phyloP scores from a whole-genome alignment of 2,329 filamentous ascomycete species.

The Xylariaceae sp. region DNA sequence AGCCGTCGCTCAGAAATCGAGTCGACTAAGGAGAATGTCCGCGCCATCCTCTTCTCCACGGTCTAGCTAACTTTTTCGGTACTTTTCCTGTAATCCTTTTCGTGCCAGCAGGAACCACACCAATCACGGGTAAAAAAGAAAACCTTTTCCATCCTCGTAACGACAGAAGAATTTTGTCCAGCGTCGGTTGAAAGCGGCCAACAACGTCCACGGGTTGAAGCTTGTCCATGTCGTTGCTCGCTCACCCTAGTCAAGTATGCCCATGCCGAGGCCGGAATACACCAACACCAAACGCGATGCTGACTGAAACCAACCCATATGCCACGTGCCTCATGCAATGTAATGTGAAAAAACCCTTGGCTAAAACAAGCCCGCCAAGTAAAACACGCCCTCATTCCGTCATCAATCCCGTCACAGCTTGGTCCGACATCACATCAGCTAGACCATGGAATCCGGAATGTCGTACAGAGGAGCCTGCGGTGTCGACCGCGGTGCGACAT shows the following conservation, averaged over 20 bases:
- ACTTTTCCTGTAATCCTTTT: constrained; percentile 18
- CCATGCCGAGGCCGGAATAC: constrained; percentile 25
- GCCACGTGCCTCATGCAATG: constrained; percentile 26
- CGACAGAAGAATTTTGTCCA: constrained; percentile 9
- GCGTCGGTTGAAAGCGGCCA: constrained; percentile 3
- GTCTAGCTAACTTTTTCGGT: constrained; percentile 17
- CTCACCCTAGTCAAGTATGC: constrained; percentile 24
- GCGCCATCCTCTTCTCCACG: constrained; percentile 11
- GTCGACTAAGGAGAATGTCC: not conserved
- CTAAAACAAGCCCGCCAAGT: constrained; percentile 13
- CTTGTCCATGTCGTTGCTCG: constrained; percentile 4
- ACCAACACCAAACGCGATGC: constrained; percentile 33
- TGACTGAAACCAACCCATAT: constrained; percentile 26
- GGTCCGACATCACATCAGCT: constrained; percentile 18
- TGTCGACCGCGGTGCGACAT: constrained; percentile 17
- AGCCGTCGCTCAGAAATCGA: constrained; percentile 12
- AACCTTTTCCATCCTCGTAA: constrained; percentile 3
- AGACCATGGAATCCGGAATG: constrained; percentile 30
- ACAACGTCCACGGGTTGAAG: not conserved
- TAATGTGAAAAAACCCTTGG: constrained; percentile 20
- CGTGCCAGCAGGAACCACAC: constrained; percentile 12
- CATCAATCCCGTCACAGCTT: constrained; percentile 19
- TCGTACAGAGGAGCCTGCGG: constrained; percentile 21
- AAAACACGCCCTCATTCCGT: constrained; percentile 23
- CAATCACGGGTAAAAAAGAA: constrained; percentile 10